phyloP scores from a whole-genome alignment of 805 yeast genomes.

The Saccharomycopsis fodiens region DNA sequence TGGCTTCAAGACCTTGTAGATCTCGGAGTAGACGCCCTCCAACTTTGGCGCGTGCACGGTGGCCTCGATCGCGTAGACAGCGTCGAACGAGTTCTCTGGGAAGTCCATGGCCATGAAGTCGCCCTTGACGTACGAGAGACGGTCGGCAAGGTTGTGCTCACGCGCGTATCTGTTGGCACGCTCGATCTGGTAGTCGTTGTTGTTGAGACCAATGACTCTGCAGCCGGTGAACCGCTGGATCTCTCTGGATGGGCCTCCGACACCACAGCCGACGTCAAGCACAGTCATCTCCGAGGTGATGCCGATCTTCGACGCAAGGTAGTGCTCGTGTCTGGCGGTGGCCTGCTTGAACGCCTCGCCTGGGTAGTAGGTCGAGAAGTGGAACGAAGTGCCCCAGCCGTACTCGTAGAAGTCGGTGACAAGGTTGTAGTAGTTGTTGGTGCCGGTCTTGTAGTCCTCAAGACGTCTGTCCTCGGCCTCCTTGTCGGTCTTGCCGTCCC shows the following conservation, averaged over 20 bases:
- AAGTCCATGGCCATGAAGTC: conserved; percentile 99
- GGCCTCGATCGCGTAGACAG: conserved; percentile 97
- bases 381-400: conserved; percentile 99
- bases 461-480: conserved; percentile 68
- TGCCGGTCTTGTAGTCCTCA: conserved; percentile 80
- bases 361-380: conserved; percentile 85
- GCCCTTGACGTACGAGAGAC: conserved; percentile 85
- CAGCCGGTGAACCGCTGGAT: conserved; percentile 87
- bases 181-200: conserved; percentile 94
- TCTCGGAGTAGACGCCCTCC: conserved; percentile 93
- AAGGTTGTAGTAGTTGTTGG: conserved; percentile 93
- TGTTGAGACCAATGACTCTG: conserved; percentile 82
- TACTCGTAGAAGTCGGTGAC: conserved; percentile 98
- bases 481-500: conserved; percentile 84
- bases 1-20: conserved; percentile 91
- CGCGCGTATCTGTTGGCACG: conserved; percentile 81
- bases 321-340: conserved; percentile 96
- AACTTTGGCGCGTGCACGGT: conserved; percentile 96
- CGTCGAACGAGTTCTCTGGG: conserved; percentile 82
- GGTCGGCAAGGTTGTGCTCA: conserved; percentile 54
- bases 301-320: conserved; percentile 79
- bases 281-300: conserved; percentile 76
- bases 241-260: conserved; percentile 99
- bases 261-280: conserved; percentile 98
- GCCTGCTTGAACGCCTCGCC: conserved; percentile 95